Conservation (phyloP, 2,329 filamentous ascomycete species). For the Fonsecaea nubica region DNA sequence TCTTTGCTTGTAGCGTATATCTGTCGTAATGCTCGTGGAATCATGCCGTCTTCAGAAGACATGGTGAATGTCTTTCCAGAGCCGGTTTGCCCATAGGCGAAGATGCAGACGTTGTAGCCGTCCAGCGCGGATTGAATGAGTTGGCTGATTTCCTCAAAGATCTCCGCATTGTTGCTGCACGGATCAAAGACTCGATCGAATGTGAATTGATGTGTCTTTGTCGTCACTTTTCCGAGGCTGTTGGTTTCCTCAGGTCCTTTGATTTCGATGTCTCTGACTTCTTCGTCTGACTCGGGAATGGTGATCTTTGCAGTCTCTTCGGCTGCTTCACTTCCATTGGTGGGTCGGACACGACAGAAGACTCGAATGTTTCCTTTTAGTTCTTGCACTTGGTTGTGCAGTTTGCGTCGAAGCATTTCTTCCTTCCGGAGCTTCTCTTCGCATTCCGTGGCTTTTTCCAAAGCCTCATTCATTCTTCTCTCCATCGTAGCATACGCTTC, state of each 20-base stretch:
- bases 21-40: conserved; percentile 88
- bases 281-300: conserved; percentile 71
- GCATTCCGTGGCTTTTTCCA: conserved; percentile 71
- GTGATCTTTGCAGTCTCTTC: conserved; percentile 74
- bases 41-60: conserved; percentile 91
- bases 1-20: conserved; percentile 88
- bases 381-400: conserved; percentile 98
- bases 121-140: conserved; percentile 95
- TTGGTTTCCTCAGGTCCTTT: conserved; percentile 83
- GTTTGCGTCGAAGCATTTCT: conserved; percentile 84
- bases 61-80: conserved; percentile 98
- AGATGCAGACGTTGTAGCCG: conserved; percentile 98
- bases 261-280: conserved; percentile 84
- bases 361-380: conserved; percentile 98
- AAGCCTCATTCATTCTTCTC: conserved; percentile 76
- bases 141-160: conserved; percentile 96
- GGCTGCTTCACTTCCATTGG: conserved; percentile 62
- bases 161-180: conserved; percentile 75
- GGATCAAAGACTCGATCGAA: conserved; percentile 94
- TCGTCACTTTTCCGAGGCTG: conserved; percentile 75
- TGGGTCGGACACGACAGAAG: conserved; percentile 91
- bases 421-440: conserved; percentile 86
- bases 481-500: conserved; percentile 84
- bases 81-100: conserved; percentile 97
- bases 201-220: conserved; percentile 82